Evolutionary conservation across 164 flowering plant genomes (phyloP).

Genomic region (Liriodendron chinense): DNA sequence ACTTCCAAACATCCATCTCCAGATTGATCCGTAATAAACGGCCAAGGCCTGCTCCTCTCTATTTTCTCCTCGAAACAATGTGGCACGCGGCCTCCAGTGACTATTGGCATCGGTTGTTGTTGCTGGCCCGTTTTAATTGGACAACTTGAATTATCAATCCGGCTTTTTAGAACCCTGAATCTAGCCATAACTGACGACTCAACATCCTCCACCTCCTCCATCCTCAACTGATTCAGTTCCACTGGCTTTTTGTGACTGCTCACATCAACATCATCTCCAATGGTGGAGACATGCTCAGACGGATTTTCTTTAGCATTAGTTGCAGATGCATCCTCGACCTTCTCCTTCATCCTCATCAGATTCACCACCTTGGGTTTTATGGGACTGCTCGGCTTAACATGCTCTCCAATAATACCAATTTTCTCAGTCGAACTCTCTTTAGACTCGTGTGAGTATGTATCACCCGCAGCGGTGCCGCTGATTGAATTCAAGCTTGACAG

Average conservation of each 20-base stretch:
- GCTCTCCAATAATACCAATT: background rate
- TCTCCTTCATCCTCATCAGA: conserved; percentile 10
- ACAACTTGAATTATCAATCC: conserved; percentile 28
- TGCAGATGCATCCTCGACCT: conserved; percentile 1
- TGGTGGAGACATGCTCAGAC: background rate
- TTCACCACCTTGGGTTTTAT: background rate
- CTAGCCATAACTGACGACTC: conserved; percentile 46
- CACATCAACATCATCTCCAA: background rate
- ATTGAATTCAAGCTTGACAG: background rate
- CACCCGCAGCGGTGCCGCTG: too few relatives aligned
- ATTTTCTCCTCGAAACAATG: background rate
- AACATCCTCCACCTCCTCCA: conserved; percentile 19
- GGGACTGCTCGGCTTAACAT: background rate
- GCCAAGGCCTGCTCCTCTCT: conserved; percentile 17
- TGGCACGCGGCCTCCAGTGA: conserved; percentile 3
- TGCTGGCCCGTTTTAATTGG: conserved; percentile 12
- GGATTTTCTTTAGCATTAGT: conserved; percentile 11
- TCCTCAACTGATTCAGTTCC: conserved; percentile 15
- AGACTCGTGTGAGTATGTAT: background rate
- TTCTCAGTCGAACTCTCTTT: background rate
- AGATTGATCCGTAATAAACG: conserved; percentile 3
- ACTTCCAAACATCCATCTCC: conserved; percentile 11
- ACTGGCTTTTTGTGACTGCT: background rate
- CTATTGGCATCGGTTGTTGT: background rate
- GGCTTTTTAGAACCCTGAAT: conserved; percentile 37